These are phyloP conservation scores for Sodiomyces alkalinus DNA, from an alignment of 2,329 filamentous ascomycete genomes.

Conservation along the genomic window DNA sequence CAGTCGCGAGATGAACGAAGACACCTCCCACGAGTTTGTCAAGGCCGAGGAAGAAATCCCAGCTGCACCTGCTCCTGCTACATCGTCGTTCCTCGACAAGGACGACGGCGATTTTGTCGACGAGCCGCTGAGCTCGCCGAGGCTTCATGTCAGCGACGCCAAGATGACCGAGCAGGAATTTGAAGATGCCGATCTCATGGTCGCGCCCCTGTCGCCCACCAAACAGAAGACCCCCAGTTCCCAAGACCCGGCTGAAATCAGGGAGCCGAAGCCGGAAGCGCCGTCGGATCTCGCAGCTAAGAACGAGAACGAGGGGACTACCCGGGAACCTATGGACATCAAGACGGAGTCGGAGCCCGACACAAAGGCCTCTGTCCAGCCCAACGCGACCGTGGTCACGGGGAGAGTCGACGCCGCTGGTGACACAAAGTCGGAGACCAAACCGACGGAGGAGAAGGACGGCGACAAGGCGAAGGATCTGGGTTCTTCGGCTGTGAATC, in stretches of 20 bases:
- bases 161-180: constrained; percentile 35
- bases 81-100: constrained; percentile 22
- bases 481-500: too few relatives aligned
- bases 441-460: constrained; percentile 1
- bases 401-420: not conserved
- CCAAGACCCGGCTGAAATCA: constrained; percentile 7
- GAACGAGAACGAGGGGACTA: too few relatives aligned
- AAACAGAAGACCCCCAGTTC: constrained; percentile 14
- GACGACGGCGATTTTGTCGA: constrained; percentile 66
- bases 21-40: constrained; percentile 54
- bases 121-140: constrained; percentile 56
- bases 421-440: too few relatives aligned
- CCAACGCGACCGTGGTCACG: not conserved
- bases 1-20: constrained; percentile 55
- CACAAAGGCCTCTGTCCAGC: not conserved
- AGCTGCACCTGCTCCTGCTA: constrained; percentile 8
- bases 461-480: too few relatives aligned
- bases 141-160: constrained; percentile 45
- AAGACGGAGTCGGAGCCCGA: constrained; percentile 2
- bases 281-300: constrained; percentile 3
- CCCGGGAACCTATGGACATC: not conserved
- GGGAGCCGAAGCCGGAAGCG: constrained; percentile 5
- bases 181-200: constrained; percentile 40
- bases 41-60: constrained; percentile 40
- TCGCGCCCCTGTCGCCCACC: constrained; percentile 41